Percentiles rank a stretch among this genome's conserved stretches.
Conservation (phyloP, 441 rosid genomes). For the Hura crepitans region DNA sequence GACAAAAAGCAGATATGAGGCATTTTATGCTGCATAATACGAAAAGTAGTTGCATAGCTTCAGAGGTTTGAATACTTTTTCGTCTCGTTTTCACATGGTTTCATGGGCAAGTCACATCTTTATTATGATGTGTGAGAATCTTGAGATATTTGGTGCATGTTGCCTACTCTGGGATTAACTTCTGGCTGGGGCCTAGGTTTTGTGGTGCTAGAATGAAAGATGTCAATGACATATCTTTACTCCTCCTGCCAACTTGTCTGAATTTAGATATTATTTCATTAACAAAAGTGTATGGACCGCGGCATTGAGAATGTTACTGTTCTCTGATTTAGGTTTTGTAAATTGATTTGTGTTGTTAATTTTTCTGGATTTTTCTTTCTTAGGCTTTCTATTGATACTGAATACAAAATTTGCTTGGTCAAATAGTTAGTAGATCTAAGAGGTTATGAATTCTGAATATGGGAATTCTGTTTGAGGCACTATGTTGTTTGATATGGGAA, state of each 20-base stretch:
- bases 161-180: not conserved
- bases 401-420: too few species aligned
- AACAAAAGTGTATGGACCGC: not conserved
- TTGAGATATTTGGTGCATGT: not conserved
- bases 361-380: too few species aligned
- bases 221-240: too few species aligned
- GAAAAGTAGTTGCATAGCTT: not conserved
- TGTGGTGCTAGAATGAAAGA: not conserved
- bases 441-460: too few species aligned
- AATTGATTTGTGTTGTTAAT: not conserved
- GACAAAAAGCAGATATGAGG: not conserved
- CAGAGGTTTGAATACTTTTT: not conserved
- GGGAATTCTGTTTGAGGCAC: not conserved
- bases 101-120: not conserved
- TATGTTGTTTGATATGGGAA: too few species aligned
- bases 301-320: not conserved
- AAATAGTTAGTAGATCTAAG: too few species aligned
- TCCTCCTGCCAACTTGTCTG: not conserved
- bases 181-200: not conserved
- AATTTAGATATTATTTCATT: not conserved
- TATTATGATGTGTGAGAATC: not conserved
- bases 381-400: too few species aligned
- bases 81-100: not conserved
- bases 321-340: not conserved
- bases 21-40: not conserved